Percentiles rank a stretch among this genome's conserved stretches.
phyloP scores from a whole-genome alignment of 164 flowering plant genomes.

The grape (Vitis vinifera) region ASM3070453v1 NC_081818.1:24379001-24379500 shows the following conservation, averaged over 20 bases:
- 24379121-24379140: conserved; percentile 86
- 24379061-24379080: conserved; percentile 95
- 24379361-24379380: conserved; percentile 97
- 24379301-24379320: conserved; percentile 86
- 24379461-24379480: conserved; percentile 85
- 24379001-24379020: conserved; percentile 85
- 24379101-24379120: conserved; percentile 73
- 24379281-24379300: conserved; percentile 92
- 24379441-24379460: conserved; percentile 91
- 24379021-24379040: conserved; percentile 70
- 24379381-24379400: conserved; percentile 91
- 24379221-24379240: conserved; percentile 81
- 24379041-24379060: conserved; percentile 71
- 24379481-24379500: conserved; percentile 80
- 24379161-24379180: conserved; percentile 48
- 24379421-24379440: conserved; percentile 85
- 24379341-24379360: conserved; percentile 92
- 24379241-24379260: conserved; percentile 96
- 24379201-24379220: conserved; percentile 64
- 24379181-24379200: conserved; percentile 58
- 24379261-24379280: conserved; percentile 72
- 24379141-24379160: conserved; percentile 67
- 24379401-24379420: conserved; percentile 86
- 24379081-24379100: conserved; percentile 80
- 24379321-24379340: conserved; percentile 78